Base-by-base conservation (phyloP, 352 stramenopile genomes). In the Thraustochytrium striatum region DNA sequence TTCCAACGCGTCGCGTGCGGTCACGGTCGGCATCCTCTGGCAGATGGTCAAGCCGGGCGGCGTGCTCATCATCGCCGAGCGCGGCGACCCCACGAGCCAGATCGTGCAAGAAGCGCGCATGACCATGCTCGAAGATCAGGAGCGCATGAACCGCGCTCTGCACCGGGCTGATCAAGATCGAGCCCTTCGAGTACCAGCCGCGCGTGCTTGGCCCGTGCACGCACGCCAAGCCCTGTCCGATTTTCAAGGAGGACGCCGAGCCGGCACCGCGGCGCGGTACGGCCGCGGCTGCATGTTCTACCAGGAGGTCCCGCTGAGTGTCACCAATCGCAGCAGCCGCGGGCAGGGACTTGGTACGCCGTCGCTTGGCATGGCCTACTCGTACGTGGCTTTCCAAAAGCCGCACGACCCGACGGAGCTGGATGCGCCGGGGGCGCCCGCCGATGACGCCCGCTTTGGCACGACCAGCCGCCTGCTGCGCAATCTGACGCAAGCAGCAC, bases 311-410 rank as follows among this genome's bases (percentile, higher is more conserved):
- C 32, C n/a, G 50, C 65, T 39, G 0, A 62, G 19, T 35, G 47
- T 75, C 9, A 75, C 65, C 16, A 75, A 58, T 1, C n/a, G 7
- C 28, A 50, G 65, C 35, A 41, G 5, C 5, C 16, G 25, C 7
- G 65, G 65, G 21, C 65, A 75, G 52, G 65, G 65, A 16, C 3
- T 41, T 2, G 65, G 65, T 19, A 39, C 41, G 30, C 43, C 16
- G 36, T 35, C 44, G 3, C 61, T 43, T 8, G 25, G 16, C 36
- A 47, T 62, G 9, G 47, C 28, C 35, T 75, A 62, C 36, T 65
- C 65, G n/a, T 75, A 75, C 30, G 43, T 75, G 41, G 65, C 65
- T 9, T 30, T 38, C 11, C 65, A 75, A 39, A 75, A 75, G 38
- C n/a, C n/a, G n/a, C n/a, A n/a, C n/a, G n/a, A n/a, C n/a, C n/a